Conservation (phyloP, 2,329 filamentous ascomycete species). For the Periconia sp. region DNA sequence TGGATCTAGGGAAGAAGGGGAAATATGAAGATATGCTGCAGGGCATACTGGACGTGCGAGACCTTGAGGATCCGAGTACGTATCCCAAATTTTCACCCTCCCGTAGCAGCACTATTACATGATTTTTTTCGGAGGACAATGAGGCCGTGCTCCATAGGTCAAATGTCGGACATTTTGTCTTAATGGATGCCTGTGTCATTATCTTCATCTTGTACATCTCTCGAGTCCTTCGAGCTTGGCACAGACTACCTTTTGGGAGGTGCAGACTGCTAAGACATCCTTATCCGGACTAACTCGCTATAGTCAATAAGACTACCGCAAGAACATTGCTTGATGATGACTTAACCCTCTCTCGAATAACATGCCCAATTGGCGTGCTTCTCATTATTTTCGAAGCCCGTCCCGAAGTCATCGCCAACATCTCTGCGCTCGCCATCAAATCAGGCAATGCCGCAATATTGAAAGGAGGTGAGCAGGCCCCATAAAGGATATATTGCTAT, state of each 20-base stretch:
- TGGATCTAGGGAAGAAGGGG: conserved; percentile 84
- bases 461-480: too few species aligned
- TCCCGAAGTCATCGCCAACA: conserved; percentile 98
- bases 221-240: too few species aligned
- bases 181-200: too few species aligned
- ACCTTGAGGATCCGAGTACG: conserved; percentile 83
- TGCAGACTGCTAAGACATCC: too few species aligned
- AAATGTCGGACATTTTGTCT: too few species aligned
- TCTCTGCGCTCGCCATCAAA: conserved; percentile 93
- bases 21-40: conserved; percentile 99
- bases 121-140: too few species aligned
- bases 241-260: too few species aligned
- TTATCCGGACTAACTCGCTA: conserved; percentile 17
- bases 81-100: too few species aligned
- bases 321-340: conserved; percentile 86
- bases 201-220: too few species aligned
- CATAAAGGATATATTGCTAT: too few species aligned
- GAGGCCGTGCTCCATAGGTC: too few species aligned
- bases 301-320: conserved; percentile 83
- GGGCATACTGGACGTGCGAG: conserved; percentile 87
- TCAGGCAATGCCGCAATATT: conserved; percentile 96
- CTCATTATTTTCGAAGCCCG: conserved; percentile 98
- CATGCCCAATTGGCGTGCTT: conserved; percentile 95
- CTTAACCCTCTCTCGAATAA: conserved; percentile 83
- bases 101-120: not conserved